Percentiles rank a stretch among this genome's conserved stretches.
phyloP scores from a whole-genome alignment of 2,329 filamentous ascomycete species.

The Aschersonia sp. region DNA sequence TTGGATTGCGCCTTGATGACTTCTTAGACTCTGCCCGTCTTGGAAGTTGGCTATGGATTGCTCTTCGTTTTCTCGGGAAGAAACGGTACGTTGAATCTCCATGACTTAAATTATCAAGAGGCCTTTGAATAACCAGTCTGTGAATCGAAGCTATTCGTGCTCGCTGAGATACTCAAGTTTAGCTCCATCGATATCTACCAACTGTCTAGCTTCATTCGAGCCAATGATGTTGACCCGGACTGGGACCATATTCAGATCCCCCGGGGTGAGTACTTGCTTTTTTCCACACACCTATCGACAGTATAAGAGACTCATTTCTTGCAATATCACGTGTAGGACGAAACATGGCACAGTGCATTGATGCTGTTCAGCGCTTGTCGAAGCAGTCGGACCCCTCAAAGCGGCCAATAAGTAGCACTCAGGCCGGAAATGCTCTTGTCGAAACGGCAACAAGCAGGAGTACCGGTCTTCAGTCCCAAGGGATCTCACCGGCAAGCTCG shows the following conservation, averaged over 20 bases:
- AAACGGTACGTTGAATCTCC: slow-evolving; percentile 5
- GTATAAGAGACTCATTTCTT: slow-evolving; percentile 1
- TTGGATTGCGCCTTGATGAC: not conserved
- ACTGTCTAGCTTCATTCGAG: slow-evolving; percentile 32
- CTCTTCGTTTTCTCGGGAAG: slow-evolving; percentile 4
- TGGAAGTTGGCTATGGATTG: not conserved
- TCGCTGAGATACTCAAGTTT: slow-evolving; percentile 43
- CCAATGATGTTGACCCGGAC: slow-evolving; percentile 23
- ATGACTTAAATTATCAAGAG: not conserved
- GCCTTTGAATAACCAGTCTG: not conserved
- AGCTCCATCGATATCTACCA: slow-evolving; percentile 32
- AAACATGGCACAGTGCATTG: slow-evolving; percentile 30
- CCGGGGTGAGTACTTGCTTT: slow-evolving; percentile 19
- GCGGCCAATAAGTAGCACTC: slow-evolving; percentile 20
- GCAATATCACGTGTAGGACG: slow-evolving; percentile 20
- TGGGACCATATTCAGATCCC: slow-evolving; percentile 36
- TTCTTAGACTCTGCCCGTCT: not conserved
- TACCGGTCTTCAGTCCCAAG: not conserved
- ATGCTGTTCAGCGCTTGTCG: slow-evolving; percentile 23
- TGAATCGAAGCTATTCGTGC: slow-evolving; percentile 33
- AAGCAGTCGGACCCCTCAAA: slow-evolving; percentile 15
- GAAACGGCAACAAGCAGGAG: not conserved
- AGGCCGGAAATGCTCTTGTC: slow-evolving; percentile 13
- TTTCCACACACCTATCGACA: not conserved
- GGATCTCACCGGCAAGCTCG: slow-evolving; percentile 1